These are phyloP conservation scores for Cydonia oblonga DNA, from an alignment of 331 rosid genomes.

Conservation along the genomic window DNA sequence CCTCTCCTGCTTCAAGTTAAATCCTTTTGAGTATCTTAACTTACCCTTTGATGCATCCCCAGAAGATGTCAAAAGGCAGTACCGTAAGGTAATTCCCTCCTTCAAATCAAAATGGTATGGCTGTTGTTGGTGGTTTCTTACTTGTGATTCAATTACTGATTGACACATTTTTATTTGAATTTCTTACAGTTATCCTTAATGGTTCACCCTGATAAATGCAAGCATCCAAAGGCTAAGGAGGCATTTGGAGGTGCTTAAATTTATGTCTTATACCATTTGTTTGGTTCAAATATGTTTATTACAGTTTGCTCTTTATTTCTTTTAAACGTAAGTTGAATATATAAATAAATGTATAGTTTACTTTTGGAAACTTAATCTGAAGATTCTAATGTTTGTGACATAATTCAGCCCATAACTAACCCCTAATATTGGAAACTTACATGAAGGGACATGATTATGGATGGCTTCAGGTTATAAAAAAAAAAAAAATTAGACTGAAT, in stretches of 20 bases:
- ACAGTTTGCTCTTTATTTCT: no score
- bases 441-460: background rate
- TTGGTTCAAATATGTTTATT: background rate
- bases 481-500: background rate
- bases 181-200: conserved; percentile 64
- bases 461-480: background rate
- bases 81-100: conserved; percentile 62
- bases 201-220: conserved; percentile 99
- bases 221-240: conserved; percentile 94
- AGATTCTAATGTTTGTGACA: background rate
- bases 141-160: background rate
- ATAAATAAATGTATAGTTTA: background rate
- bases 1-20: conserved; percentile 86
- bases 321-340: background rate
- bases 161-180: conserved; percentile 9
- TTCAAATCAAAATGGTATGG: background rate
- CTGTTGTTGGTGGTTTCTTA: background rate
- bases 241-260: conserved; percentile 76
- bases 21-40: conserved; percentile 71
- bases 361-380: background rate
- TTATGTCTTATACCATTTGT: conserved; percentile 2
- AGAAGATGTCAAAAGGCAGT: conserved; percentile 79
- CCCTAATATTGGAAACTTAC: background rate
- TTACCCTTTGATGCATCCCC: conserved; percentile 63
- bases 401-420: background rate